A percentile compares a stretch with the other conserved stretches of the same genome.
Conservation (phyloP, 2,329 filamentous ascomycete species). For the Lachnum nothofagi region DNA sequence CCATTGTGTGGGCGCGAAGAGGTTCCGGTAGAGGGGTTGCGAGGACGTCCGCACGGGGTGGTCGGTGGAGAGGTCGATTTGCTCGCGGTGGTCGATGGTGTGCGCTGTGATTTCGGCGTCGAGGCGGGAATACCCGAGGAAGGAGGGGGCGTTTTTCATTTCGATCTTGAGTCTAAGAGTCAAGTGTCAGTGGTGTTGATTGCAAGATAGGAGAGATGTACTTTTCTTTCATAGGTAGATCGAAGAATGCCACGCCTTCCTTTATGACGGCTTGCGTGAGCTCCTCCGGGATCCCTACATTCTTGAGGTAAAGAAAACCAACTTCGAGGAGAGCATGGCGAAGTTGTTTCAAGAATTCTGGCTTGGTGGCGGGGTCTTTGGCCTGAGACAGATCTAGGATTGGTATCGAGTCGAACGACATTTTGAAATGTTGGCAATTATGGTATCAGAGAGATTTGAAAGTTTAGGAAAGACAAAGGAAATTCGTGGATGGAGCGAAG, state of each 20-base stretch:
- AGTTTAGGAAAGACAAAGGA: not conserved
- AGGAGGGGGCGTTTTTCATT: slow-evolving; percentile 69
- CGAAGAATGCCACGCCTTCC: slow-evolving; percentile 70
- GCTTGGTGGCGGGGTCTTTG: slow-evolving; percentile 59
- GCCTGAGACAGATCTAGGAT: slow-evolving; percentile 71
- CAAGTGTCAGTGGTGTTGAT: slow-evolving; percentile 1
- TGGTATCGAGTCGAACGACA: slow-evolving; percentile 65
- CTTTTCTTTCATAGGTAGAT: slow-evolving; percentile 72
- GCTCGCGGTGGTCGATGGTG: slow-evolving; percentile 73
- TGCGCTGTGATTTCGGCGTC: slow-evolving; percentile 68
- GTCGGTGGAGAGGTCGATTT: slow-evolving; percentile 79
- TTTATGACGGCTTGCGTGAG: slow-evolving; percentile 61
- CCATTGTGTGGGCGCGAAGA: slow-evolving; percentile 78
- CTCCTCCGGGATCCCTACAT: slow-evolving; percentile 65
- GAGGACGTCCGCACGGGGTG: slow-evolving; percentile 58
- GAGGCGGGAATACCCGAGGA: slow-evolving; percentile 64
- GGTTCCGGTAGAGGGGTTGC: slow-evolving; percentile 67
- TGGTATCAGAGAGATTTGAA: not conserved
- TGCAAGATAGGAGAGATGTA: slow-evolving; percentile 32
- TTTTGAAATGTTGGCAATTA: slow-evolving; percentile 11
- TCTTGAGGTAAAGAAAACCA: slow-evolving; percentile 82
- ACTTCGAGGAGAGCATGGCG: slow-evolving; percentile 75
- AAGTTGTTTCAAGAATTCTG: slow-evolving; percentile 64
- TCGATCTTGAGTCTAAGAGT: slow-evolving; percentile 54
- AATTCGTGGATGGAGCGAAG: too few relatives aligned